Percentiles rank a stretch among this genome's conserved stretches.
Evolutionary conservation across 2,329 filamentous ascomycete species (phyloP).

Genomic region (Trichoderma atrobrunneum): DNA sequence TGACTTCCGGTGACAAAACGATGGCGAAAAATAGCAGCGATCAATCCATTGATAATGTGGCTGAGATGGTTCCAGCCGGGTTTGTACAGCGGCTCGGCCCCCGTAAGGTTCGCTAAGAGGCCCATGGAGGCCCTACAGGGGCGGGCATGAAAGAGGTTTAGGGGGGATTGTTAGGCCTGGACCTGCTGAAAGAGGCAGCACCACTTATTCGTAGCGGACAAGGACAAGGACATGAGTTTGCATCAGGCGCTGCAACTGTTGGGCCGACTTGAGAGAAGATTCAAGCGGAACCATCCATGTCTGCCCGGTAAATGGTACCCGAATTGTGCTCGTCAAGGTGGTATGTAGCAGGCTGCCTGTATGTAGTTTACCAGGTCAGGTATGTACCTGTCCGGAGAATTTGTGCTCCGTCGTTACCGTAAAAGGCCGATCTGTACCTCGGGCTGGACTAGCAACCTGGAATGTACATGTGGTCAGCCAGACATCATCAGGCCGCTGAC

Average conservation of each 20-base stretch:
- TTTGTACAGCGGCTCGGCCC: constrained; percentile 17
- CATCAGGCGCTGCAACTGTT: neutral
- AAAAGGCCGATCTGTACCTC: neutral
- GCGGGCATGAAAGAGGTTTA: neutral
- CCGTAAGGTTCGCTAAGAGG: constrained; percentile 15
- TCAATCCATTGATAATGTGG: neutral
- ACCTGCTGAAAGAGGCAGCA: constrained; percentile 5
- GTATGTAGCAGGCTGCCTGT: neutral
- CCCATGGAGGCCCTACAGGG: neutral
- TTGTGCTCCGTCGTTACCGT: neutral
- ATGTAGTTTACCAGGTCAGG: neutral
- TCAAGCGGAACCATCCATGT: neutral
- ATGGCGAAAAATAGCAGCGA: neutral
- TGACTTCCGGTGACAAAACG: neutral
- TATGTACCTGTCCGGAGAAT: neutral
- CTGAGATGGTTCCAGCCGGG: constrained; percentile 3
- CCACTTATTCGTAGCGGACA: neutral
- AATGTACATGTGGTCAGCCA: neutral
- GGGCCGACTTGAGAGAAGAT: neutral
- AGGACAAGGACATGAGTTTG: neutral
- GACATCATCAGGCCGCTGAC: neutral
- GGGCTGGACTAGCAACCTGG: neutral
- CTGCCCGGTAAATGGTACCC: neutral
- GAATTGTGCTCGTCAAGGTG: neutral
- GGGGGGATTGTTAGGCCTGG: neutral